These are phyloP conservation scores for Kalmanozyma brasiliensis DNA, from an alignment of 1,284 basidiomycete species.

Conservation along the genomic window DNA sequence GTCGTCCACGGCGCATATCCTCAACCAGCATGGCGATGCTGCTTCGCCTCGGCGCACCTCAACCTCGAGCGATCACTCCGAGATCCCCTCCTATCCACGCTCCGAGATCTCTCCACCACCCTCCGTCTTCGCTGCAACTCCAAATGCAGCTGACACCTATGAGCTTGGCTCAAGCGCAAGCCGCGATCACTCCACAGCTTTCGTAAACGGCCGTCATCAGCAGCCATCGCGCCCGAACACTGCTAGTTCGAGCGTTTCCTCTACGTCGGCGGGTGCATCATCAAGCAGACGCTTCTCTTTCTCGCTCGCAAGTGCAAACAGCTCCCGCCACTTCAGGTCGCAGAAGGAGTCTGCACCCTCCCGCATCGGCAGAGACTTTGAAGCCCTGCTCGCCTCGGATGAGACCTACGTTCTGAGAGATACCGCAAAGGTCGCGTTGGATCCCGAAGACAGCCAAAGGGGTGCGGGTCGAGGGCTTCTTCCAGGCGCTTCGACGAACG, in stretches of 20 bases:
- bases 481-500: constrained; percentile 4
- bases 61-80: constrained; percentile 37
- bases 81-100: constrained; percentile 36
- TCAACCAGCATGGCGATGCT: constrained; percentile 1
- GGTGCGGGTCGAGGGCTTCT: background rate
- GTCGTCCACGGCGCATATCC: constrained; percentile 15
- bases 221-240: constrained; percentile 16
- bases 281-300: constrained; percentile 5
- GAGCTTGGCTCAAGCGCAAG: constrained; percentile 6
- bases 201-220: constrained; percentile 1
- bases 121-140: constrained; percentile 2
- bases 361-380: constrained; percentile 49
- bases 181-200: constrained; percentile 10
- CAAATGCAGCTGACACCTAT: constrained; percentile 7
- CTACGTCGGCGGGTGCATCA: constrained; percentile 19
- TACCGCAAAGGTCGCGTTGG: constrained; percentile 24
- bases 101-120: constrained; percentile 13
- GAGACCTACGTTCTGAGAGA: constrained; percentile 52
- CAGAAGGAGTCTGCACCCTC: constrained; percentile 17
- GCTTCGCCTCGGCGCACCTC: constrained; percentile 15
- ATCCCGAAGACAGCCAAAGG: constrained; percentile 8
- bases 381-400: constrained; percentile 49
- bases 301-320: constrained; percentile 9
- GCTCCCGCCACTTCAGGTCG: constrained; percentile 17
- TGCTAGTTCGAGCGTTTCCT: constrained; percentile 29